phyloP scores from a whole-genome alignment of 2,329 filamentous ascomycete species.

The Metarhizium humberi region DNA sequence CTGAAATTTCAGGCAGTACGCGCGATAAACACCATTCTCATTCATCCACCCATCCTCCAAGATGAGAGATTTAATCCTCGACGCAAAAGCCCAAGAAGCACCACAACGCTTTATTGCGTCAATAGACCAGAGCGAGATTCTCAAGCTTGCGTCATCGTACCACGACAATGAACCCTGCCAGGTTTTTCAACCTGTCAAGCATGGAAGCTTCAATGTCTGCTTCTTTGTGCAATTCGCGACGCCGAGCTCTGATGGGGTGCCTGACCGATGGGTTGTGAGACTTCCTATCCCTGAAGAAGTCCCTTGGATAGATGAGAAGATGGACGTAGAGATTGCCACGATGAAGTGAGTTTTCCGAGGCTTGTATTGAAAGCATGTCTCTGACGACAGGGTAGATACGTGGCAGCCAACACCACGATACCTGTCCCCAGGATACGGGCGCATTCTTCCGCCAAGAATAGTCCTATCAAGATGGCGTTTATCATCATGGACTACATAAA shows the following conservation, averaged over 20 bases:
- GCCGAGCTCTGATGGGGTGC: background rate
- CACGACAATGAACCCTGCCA: slow-evolving; percentile 8
- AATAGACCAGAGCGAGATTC: slow-evolving; percentile 5
- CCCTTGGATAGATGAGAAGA: slow-evolving; percentile 4
- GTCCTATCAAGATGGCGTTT: slow-evolving; percentile 7
- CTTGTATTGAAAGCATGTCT: too few species aligned
- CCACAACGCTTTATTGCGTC: slow-evolving; percentile 7
- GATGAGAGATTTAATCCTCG: too few species aligned
- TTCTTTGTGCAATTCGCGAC: slow-evolving; percentile 11
- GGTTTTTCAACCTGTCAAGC: slow-evolving; percentile 8
- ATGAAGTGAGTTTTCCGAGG: slow-evolving; percentile 8
- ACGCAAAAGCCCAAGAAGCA: background rate
- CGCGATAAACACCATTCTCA: too few species aligned
- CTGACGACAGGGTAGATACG: slow-evolving; percentile 3
- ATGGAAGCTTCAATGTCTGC: slow-evolving; percentile 12
- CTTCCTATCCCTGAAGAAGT: slow-evolving; percentile 7
- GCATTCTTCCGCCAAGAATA: slow-evolving; percentile 1
- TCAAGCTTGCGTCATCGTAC: slow-evolving; percentile 9
- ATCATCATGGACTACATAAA: slow-evolving; percentile 13
- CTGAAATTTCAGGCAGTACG: too few species aligned
- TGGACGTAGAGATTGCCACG: slow-evolving; percentile 12
- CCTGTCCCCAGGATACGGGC: slow-evolving; percentile 8
- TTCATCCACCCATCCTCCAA: too few species aligned
- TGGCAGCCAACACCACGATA: slow-evolving; percentile 9
- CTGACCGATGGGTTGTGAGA: slow-evolving; percentile 9